Percentiles rank a stretch among this genome's conserved stretches.
These are phyloP conservation scores for Fonsecaea pedrosoi DNA, from an alignment of 2,329 filamentous ascomycete species.

Conservation along the genomic window DNA sequence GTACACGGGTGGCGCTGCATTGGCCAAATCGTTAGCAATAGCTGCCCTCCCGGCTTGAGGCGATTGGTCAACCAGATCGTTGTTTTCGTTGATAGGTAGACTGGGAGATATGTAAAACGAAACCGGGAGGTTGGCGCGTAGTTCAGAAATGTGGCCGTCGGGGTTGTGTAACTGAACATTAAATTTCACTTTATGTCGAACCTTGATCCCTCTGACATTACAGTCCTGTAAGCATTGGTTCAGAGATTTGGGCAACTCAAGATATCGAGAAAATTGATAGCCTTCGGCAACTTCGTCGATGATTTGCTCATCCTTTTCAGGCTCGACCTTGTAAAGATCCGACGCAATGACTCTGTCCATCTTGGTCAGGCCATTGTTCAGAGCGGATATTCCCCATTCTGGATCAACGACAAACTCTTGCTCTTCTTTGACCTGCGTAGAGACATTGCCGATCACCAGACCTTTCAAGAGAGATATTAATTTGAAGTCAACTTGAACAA, in stretches of 20 bases:
- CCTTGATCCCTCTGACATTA: constrained; percentile 85
- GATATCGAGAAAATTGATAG: constrained; percentile 63
- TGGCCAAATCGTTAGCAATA: constrained; percentile 62
- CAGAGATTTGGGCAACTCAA: constrained; percentile 79
- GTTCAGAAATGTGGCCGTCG: constrained; percentile 88
- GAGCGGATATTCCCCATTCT: constrained; percentile 48
- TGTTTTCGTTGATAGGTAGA: constrained; percentile 84
- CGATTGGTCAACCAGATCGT: constrained; percentile 73
- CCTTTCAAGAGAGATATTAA: constrained; percentile 90
- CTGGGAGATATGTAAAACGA: constrained; percentile 96
- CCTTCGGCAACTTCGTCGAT: constrained; percentile 67
- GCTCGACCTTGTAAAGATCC: constrained; percentile 73
- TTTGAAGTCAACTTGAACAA: constrained; percentile 81
- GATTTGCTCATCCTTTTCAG: constrained; percentile 63
- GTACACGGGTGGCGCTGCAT: constrained; percentile 87
- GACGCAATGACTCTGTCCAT: constrained; percentile 69
- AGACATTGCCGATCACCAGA: constrained; percentile 81
- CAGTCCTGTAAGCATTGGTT: constrained; percentile 87
- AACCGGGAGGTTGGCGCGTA: constrained; percentile 83
- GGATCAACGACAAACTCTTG: constrained; percentile 68
- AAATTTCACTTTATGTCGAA: constrained; percentile 90
- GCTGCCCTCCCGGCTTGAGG: constrained; percentile 57
- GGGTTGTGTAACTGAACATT: constrained; percentile 92
- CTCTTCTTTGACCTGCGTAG: constrained; percentile 78
- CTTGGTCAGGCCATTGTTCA: constrained; percentile 53